phyloP scores from a whole-genome alignment of 2,329 filamentous ascomycete species.

The Colletotrichum chrysophilum region DNA sequence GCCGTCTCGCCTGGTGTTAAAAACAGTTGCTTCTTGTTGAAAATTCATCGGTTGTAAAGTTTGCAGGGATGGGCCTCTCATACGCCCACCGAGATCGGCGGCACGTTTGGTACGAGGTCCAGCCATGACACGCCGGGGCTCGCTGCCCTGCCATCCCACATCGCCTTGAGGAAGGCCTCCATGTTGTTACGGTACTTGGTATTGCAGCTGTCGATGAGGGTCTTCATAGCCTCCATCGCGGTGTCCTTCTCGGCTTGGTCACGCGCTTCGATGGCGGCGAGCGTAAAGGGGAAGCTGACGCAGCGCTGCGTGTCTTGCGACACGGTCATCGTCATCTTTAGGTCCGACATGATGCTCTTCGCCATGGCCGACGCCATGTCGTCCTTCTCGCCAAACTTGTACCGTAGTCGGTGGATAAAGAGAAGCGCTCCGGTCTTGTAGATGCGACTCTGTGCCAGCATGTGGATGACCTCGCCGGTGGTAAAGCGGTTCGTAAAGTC shows the following conservation, averaged over 20 bases:
- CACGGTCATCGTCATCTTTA: conserved; percentile 23
- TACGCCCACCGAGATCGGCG: conserved; percentile 13
- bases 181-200: conserved; percentile 1
- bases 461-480: conserved; percentile 28
- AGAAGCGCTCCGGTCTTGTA: conserved; percentile 27
- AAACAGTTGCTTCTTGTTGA: background rate
- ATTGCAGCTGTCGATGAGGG: conserved; percentile 17
- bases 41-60: background rate
- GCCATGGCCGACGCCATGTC: conserved; percentile 24
- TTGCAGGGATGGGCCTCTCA: background rate
- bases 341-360: conserved; percentile 25
- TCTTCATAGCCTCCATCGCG: conserved; percentile 1
- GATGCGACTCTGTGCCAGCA: conserved; percentile 32
- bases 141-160: conserved; percentile 5
- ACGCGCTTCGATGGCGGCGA: conserved; percentile 29
- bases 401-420: conserved; percentile 26
- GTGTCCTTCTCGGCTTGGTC: conserved; percentile 9
- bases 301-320: conserved; percentile 24
- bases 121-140: conserved; percentile 14
- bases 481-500: conserved; percentile 24
- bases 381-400: conserved; percentile 25
- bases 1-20: background rate
- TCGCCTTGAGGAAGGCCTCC: background rate
- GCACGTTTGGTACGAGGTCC: background rate
- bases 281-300: conserved; percentile 25